Conservation (phyloP, 352 stramenopile species). For the Phytophthora cactorum region DNA sequence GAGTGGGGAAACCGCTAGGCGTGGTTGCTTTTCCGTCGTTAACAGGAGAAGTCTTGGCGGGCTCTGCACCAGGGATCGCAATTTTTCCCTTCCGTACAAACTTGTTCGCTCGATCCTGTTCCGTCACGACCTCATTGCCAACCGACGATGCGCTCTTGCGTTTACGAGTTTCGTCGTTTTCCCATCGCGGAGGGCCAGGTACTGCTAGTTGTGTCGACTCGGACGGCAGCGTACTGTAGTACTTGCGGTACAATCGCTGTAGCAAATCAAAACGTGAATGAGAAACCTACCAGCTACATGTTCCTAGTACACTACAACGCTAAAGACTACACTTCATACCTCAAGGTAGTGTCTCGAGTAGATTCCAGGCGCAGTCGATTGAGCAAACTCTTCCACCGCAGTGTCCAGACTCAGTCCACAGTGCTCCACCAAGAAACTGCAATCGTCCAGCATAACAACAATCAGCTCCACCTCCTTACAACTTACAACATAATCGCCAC, state of each 20-base stretch:
- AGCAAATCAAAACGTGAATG: constrained; percentile 13
- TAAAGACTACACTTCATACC: constrained; percentile 32
- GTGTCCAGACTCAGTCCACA: constrained; percentile 62
- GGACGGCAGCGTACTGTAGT: constrained; percentile 72
- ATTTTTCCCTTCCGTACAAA: constrained; percentile 63
- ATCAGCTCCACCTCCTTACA: constrained; percentile 3
- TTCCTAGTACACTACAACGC: neutral
- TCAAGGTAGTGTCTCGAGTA: constrained; percentile 75
- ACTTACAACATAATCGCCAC: constrained; percentile 3
- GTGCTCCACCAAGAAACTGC: constrained; percentile 79
- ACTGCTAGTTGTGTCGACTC: constrained; percentile 51
- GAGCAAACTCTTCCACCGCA: constrained; percentile 73
- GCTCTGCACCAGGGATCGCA: neutral
- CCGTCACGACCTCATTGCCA: constrained; percentile 69
- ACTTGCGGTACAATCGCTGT: constrained; percentile 80
- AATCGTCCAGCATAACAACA: constrained; percentile 8
- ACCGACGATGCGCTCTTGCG: constrained; percentile 45
- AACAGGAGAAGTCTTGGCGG: constrained; percentile 28
- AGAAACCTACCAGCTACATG: neutral
- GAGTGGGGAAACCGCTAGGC: constrained; percentile 30
- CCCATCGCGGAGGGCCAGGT: constrained; percentile 71
- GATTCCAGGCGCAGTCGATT: constrained; percentile 60
- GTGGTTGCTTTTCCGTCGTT: constrained; percentile 35
- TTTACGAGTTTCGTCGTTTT: constrained; percentile 49
- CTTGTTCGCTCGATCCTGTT: constrained; percentile 62